These are phyloP conservation scores for Solanum paucissectum DNA, from an alignment of 257 asterid species.

Conservation along the genomic window DNA sequence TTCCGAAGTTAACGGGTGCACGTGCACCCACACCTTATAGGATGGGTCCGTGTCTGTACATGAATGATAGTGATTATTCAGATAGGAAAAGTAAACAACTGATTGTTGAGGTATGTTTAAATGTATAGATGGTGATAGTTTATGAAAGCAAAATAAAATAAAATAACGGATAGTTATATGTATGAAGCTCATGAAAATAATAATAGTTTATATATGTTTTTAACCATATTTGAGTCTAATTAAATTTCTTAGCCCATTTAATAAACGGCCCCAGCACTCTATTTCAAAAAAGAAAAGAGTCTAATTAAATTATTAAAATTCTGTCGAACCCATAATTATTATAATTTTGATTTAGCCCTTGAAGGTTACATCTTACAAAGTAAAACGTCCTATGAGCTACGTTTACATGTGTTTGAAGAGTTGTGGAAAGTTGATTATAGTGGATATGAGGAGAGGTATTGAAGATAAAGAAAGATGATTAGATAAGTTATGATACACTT, in stretches of 20 bases:
- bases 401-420: neutral
- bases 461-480: neutral
- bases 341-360: neutral
- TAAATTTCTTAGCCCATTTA: neutral
- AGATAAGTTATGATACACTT: neutral
- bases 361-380: neutral
- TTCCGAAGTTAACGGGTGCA: too few species aligned
- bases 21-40: too few species aligned
- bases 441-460: too few species aligned
- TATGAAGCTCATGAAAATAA: too few species aligned
- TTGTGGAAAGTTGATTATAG: neutral
- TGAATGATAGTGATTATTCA: neutral
- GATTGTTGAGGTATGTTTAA: neutral
- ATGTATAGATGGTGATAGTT: too few species aligned
- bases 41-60: neutral
- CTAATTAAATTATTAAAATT: neutral
- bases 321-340: neutral
- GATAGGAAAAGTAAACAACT: neutral
- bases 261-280: too few species aligned
- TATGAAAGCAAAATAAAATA: too few species aligned
- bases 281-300: neutral
- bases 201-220: too few species aligned
- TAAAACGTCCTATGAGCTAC: neutral
- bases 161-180: too few species aligned
- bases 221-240: neutral